Evolutionary conservation across 2,329 filamentous ascomycete genomes (phyloP).

Genomic region (Coleophoma eucalyptorum): DNA sequence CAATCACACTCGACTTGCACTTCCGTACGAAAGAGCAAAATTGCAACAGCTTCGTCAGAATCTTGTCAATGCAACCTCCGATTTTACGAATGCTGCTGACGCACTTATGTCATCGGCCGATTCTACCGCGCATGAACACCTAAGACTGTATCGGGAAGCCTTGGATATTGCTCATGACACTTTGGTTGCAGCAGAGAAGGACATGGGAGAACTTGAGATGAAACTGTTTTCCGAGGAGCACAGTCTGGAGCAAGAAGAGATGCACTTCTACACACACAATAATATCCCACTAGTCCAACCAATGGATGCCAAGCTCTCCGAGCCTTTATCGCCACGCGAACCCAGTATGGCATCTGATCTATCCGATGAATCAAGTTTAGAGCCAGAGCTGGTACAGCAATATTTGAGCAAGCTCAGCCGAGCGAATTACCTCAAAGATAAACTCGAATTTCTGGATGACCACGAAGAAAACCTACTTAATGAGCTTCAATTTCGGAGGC

Average conservation of each 20-base stretch:
- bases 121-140: not conserved
- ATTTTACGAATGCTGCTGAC: slow-evolving; percentile 1
- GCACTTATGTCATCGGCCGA: slow-evolving; percentile 12
- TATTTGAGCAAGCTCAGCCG: slow-evolving; percentile 11
- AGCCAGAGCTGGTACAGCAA: slow-evolving; percentile 3
- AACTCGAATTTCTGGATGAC: slow-evolving; percentile 13
- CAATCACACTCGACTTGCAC: slow-evolving; percentile 8
- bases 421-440: slow-evolving; percentile 9
- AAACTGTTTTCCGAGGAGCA: slow-evolving; percentile 13
- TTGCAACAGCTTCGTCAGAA: slow-evolving; percentile 9
- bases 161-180: slow-evolving; percentile 12
- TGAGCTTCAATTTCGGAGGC: slow-evolving; percentile 10
- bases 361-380: too few relatives aligned
- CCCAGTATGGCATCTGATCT: too few relatives aligned
- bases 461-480: slow-evolving; percentile 7
- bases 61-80: slow-evolving; percentile 3
- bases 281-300: slow-evolving; percentile 3
- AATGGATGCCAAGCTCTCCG: slow-evolving; percentile 4
- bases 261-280: slow-evolving; percentile 12
- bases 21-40: slow-evolving; percentile 6
- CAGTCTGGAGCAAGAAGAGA: slow-evolving; percentile 17
- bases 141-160: slow-evolving; percentile 11
- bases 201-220: slow-evolving; percentile 11
- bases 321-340: slow-evolving; percentile 5
- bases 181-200: slow-evolving; percentile 13